phyloP scores from a whole-genome alignment of 176 grass and related monocot genomes.

The Rhipidocladum racemiflorum region DNA sequence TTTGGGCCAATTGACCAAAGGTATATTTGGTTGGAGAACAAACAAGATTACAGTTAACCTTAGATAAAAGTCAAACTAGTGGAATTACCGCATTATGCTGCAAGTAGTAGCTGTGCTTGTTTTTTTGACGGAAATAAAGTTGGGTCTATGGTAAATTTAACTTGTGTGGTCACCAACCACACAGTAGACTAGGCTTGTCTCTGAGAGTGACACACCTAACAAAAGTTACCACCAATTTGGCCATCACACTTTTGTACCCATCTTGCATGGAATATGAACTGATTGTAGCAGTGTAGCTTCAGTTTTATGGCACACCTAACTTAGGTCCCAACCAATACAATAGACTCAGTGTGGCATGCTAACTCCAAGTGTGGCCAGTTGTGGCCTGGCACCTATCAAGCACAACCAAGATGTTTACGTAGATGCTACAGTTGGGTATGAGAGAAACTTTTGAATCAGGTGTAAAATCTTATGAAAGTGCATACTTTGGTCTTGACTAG shows the following conservation, averaged over 20 bases:
- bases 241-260: slow-evolving; percentile 19
- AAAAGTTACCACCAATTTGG: slow-evolving; percentile 31
- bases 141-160: slow-evolving; percentile 13
- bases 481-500: slow-evolving; percentile 22
- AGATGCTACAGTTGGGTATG: slow-evolving; percentile 4
- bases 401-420: neutral
- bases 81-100: neutral
- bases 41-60: neutral
- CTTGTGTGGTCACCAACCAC: slow-evolving; percentile 16
- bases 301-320: slow-evolving; percentile 41
- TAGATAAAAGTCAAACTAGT: neutral
- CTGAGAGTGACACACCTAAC: slow-evolving; percentile 25
- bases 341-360: neutral
- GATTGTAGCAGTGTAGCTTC: slow-evolving; percentile 35
- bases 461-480: slow-evolving; percentile 23
- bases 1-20: neutral
- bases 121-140: slow-evolving; percentile 5
- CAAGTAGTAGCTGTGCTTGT: neutral
- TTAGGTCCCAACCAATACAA: slow-evolving; percentile 18
- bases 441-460: neutral
- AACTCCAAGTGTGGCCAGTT: slow-evolving; percentile 6
- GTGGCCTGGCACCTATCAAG: slow-evolving; percentile 4
- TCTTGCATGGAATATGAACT: slow-evolving; percentile 25
- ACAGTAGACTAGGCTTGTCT: neutral
- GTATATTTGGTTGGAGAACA: neutral